Evolutionary conservation across 2,329 filamentous ascomycete genomes (phyloP), one percentile per base, ranked within the genome.

Genomic region (Fusarium cyanostomum): DNA sequence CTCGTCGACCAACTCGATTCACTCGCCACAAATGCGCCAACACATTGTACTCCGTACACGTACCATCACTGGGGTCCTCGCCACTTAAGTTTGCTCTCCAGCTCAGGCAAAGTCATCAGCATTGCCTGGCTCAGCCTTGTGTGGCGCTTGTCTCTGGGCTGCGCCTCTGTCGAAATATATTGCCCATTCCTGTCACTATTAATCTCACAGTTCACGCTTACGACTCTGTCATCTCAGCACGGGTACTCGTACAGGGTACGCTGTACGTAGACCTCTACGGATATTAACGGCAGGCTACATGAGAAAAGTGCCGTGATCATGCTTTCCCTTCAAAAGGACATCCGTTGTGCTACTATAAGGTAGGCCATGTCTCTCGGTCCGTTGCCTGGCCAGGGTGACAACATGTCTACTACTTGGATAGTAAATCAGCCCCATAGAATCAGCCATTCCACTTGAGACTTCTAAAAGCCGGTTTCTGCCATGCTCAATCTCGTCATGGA

Each of bases 21-120:
- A 49, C 50, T 64, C 42, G 55, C 59, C 61, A 64, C 59, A 52
- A 7, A 42, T 51, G 50, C 41, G 49, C 42, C 58, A 66, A 38
- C 57, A 59, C 38, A 33, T 21, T 15, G 38, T 30, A 42, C 38
- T 35, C 37, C 41, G 28, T 53, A 52, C 52, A 59, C 50, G 45
- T 33, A 65, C 27, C 15, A 28, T 45, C 15, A 27, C 15, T 31
- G 16, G 37, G 18, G 39, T 62, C 18, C 16, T 66, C 13, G 58
- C 58, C 62, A 66, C 62, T 46, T 41, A 15, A 16, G 9, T 38
- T 21, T 35, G n/a, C 27, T 31, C 41, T 46, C 34, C 35, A 30
- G 62, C 45, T 62, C 37, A 41, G 13, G 16, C 33, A n/a, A 30
- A 26, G 12, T 42, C 18, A n/a, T 54, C 27, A 42, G 49, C 44